phyloP scores from a whole-genome alignment of 2,329 filamentous ascomycete species.

The Ophiostoma sp. region DNA sequence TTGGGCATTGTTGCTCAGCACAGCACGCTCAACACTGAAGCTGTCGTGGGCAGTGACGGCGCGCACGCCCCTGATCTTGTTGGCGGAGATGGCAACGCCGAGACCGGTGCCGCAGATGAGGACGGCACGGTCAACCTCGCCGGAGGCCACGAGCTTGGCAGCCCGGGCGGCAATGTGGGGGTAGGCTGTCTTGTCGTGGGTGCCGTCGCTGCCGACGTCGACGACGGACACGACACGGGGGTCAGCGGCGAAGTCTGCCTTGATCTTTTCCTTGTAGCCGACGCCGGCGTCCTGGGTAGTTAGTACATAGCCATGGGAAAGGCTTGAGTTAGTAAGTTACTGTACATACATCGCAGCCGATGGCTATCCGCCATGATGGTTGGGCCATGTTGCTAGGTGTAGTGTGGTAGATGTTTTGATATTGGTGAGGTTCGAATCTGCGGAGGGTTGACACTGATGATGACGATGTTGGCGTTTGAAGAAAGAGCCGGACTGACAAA shows the following conservation, averaged over 20 bases:
- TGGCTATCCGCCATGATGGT: constrained; percentile 48
- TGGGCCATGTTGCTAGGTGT: constrained; percentile 28
- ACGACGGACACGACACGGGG: constrained; percentile 61
- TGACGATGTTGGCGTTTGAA: neutral
- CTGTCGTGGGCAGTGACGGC: constrained; percentile 88
- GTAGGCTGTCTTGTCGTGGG: constrained; percentile 72
- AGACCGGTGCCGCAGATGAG: constrained; percentile 82
- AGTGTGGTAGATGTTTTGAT: neutral
- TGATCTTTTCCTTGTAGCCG: constrained; percentile 73
- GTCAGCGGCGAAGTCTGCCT: constrained; percentile 63
- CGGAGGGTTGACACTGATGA: neutral
- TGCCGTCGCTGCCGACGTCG: constrained; percentile 66
- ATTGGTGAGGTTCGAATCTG: neutral
- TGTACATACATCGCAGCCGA: constrained; percentile 49
- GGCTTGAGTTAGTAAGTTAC: neutral
- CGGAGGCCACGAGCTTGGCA: constrained; percentile 26
- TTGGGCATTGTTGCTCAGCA: constrained; percentile 81
- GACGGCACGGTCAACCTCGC: constrained; percentile 53
- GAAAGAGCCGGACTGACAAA: neutral
- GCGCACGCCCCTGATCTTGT: constrained; percentile 77
- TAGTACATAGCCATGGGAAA: neutral
- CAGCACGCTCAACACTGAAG: constrained; percentile 74
- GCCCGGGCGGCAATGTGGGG: constrained; percentile 55
- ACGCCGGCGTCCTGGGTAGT: constrained; percentile 52
- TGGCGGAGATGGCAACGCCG: constrained; percentile 81